phyloP scores from a whole-genome alignment of 2,329 filamentous ascomycete species.

The Talaromyces sp. region DNA sequence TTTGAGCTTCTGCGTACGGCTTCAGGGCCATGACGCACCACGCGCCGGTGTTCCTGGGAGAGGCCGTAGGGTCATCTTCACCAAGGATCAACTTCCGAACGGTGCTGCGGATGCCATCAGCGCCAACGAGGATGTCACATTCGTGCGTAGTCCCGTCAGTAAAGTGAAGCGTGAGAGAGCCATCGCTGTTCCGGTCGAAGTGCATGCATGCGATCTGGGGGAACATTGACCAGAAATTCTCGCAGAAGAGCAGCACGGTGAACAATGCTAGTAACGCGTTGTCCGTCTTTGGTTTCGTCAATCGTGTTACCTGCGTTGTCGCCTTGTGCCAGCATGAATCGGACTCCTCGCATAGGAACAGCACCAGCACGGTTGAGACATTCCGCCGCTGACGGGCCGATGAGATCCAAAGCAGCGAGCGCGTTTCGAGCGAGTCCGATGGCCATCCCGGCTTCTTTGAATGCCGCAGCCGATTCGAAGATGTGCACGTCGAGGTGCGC shows the following conservation, averaged over 20 bases:
- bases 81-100: not conserved
- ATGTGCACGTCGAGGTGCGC: conserved; percentile 31
- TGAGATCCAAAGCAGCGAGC: conserved; percentile 30
- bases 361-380: conserved; percentile 5
- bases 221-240: conserved; percentile 8
- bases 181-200: conserved; percentile 13
- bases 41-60: conserved; percentile 1
- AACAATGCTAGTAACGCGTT: conserved; percentile 16
- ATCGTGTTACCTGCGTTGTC: conserved; percentile 26
- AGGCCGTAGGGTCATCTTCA: not conserved
- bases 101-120: not conserved
- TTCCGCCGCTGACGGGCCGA: conserved; percentile 19
- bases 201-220: conserved; percentile 26
- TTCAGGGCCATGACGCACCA: conserved; percentile 4
- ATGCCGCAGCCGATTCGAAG: conserved; percentile 30
- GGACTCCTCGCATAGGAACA: conserved; percentile 22
- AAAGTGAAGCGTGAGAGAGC: conserved; percentile 18
- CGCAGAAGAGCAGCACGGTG: conserved; percentile 6
- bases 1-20: conserved; percentile 4
- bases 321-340: conserved; percentile 16
- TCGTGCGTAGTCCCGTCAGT: not conserved
- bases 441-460: conserved; percentile 36
- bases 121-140: not conserved
- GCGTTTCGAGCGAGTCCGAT: conserved; percentile 38
- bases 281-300: conserved; percentile 25